Evolutionary conservation across 1,284 basidiomycete genomes (phyloP).

Genomic region (Rhizoctonia solani): DNA sequence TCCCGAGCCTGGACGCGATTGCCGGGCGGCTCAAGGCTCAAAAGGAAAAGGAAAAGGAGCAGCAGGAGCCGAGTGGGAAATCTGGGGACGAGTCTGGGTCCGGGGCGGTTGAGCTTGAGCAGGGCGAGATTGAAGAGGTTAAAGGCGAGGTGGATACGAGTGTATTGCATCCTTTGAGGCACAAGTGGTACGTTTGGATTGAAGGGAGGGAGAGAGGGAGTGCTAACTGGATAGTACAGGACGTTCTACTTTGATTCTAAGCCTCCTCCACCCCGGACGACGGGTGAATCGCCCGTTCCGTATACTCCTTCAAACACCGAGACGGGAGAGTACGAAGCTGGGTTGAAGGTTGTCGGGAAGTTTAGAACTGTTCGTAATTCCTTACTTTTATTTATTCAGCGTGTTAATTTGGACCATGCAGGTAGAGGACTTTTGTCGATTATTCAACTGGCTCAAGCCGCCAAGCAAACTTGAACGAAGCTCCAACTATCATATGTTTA

Average conservation of each 20-base stretch:
- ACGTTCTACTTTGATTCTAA: slow-evolving; percentile 38
- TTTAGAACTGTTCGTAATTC: slow-evolving; percentile 63
- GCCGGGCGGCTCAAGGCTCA: slow-evolving; percentile 36
- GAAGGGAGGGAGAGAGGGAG: too few species aligned
- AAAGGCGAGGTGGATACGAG: neutral
- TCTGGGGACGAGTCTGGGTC: neutral
- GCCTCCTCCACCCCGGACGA: slow-evolving; percentile 8
- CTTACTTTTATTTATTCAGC: slow-evolving; percentile 35
- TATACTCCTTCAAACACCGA: slow-evolving; percentile 36
- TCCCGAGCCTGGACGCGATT: slow-evolving; percentile 40
- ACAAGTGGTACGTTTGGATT: slow-evolving; percentile 37
- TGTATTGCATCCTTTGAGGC: slow-evolving; percentile 36
- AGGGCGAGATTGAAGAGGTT: slow-evolving; percentile 4
- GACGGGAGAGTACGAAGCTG: slow-evolving; percentile 38
- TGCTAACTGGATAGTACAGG: slow-evolving; percentile 12
- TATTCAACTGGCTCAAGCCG: slow-evolving; percentile 92
- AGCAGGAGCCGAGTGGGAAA: slow-evolving; percentile 6
- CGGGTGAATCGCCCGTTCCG: slow-evolving; percentile 18
- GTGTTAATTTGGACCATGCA: too few species aligned
- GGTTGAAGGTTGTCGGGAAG: slow-evolving; percentile 63
- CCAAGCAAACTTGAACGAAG: slow-evolving; percentile 86
- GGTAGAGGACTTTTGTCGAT: slow-evolving; percentile 87
- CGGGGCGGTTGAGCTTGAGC: slow-evolving; percentile 6
- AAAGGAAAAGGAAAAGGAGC: slow-evolving; percentile 1
- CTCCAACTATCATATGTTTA: slow-evolving; percentile 94